Evolutionary conservation across 495 filamentous ascomycete genomes (phyloP).

Genomic region (Lophiotrema nucula): DNA sequence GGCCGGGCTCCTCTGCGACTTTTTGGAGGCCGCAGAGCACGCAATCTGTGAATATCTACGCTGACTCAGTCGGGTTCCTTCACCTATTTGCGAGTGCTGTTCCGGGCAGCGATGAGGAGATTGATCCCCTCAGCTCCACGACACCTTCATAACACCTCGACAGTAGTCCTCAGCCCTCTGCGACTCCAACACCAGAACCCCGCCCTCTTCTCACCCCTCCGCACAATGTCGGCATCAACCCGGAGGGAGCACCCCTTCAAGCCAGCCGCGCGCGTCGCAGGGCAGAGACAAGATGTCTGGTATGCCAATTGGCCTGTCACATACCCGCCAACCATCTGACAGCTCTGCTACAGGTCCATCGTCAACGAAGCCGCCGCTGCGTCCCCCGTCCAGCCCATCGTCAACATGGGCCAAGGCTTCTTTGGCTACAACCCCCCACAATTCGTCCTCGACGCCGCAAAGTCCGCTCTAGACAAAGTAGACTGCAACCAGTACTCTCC

Average conservation of each 20-base stretch:
- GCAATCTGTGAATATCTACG: constrained; percentile 6
- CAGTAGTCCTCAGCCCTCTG: neutral
- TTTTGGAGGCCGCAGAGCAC: constrained; percentile 7
- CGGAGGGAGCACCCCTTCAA: constrained; percentile 48
- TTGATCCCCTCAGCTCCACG: constrained; percentile 1
- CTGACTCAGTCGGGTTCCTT: too few relatives aligned
- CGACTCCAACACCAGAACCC: too few relatives aligned
- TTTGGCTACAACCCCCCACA: constrained; percentile 95
- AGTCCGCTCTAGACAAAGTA: constrained; percentile 82
- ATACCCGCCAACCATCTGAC: too few relatives aligned
- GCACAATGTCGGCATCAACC: constrained; percentile 32
- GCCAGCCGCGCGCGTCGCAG: constrained; percentile 77
- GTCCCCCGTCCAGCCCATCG: constrained; percentile 84
- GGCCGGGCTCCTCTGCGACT: neutral
- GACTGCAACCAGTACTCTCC: constrained; percentile 99
- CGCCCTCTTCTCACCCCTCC: constrained; percentile 6
- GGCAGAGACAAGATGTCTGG: constrained; percentile 92
- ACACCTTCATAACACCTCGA: neutral
- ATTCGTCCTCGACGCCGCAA: constrained; percentile 89
- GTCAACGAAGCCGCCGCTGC: constrained; percentile 88
- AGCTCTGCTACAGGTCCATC: constrained; percentile 70
- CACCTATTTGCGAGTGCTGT: too few relatives aligned
- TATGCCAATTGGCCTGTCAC: too few relatives aligned
- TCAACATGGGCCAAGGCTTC: constrained; percentile 97
- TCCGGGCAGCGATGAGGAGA: constrained; percentile 10